Evolutionary conservation across 1,284 basidiomycete species (phyloP), one percentile per base, ranked within the genome.

Genomic region (Pisolithus thermaeus): DNA sequence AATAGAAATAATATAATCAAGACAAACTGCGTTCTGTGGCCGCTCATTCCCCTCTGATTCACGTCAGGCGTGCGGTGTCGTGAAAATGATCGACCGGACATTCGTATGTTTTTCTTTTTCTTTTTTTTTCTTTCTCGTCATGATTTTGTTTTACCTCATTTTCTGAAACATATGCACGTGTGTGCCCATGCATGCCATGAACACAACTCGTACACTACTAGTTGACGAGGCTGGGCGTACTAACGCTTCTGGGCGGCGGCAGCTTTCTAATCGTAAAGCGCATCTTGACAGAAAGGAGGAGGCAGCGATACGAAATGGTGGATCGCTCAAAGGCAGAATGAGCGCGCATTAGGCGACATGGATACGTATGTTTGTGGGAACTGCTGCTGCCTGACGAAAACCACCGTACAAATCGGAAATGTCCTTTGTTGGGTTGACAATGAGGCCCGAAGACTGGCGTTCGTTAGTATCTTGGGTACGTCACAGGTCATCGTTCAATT

Each of bases 251-350:
- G 1, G 66, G 61, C 7, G 64, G 66, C 11, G 63, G 54, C 0
- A 58, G 64, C 43, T 66, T 66, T 52, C 40, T 68, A 38, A 67
- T 62, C 30, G 67, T 63, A 47, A 66, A 66, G 47, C 64, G 53
- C n/a, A 50, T 66, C 22, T 49, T 69, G 56, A 56, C 42, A 8
- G 53, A 63, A 12, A 63, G 66, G 35, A 59, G 64, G 47, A 54
- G 60, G 43, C 66, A 49, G 27, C 58, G 37, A 11, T 47, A 51
- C 44, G 61, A 59, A 8, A 54, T 66, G 20, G 49, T 55, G 27
- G 54, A 62, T 44, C 58, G 32, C 25, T 1, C 48, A 16, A 41
- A 52, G 53, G 37, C 50, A 38, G 12, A 44, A 53, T 52, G 9
- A 42, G 52, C 49, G n/a, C 20, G 25, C 20, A 4, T 2, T 14